These are phyloP conservation scores for Acanthamoeba rhysodes DNA, from an alignment of 208 protist species.

Conservation along the genomic window DNA sequence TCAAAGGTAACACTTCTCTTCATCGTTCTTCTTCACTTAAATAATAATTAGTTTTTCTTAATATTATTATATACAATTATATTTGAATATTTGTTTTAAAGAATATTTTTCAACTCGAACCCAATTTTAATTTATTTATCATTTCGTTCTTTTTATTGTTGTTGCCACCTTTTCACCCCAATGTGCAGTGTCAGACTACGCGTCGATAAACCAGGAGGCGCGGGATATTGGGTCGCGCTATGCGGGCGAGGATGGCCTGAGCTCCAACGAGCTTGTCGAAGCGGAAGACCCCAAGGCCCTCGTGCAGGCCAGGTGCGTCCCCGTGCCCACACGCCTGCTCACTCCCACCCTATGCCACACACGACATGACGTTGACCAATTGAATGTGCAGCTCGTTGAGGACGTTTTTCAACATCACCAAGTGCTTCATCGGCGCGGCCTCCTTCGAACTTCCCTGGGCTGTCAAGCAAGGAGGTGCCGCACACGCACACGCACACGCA, in stretches of 20 bases:
- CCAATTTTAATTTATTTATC: neutral
- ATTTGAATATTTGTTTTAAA: too few relatives aligned
- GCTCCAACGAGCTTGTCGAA: neutral
- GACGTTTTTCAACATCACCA: constrained; percentile 63
- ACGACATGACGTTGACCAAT: neutral
- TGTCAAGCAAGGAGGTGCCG: constrained; percentile 45
- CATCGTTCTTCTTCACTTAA: too few relatives aligned
- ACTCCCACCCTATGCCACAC: neutral
- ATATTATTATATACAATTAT: too few relatives aligned
- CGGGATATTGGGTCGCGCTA: neutral
- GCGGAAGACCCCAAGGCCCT: neutral
- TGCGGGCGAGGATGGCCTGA: neutral
- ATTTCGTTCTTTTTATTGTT: neutral
- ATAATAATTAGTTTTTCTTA: too few relatives aligned
- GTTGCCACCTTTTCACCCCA: neutral
- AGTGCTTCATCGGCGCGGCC: constrained; percentile 66
- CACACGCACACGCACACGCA: neutral
- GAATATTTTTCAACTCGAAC: too few relatives aligned
- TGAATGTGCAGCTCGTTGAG: neutral
- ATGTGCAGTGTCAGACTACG: constrained; percentile 1
- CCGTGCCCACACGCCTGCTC: neutral
- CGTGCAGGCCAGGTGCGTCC: neutral
- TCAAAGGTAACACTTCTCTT: neutral
- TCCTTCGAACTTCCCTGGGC: constrained; percentile 62
- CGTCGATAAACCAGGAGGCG: neutral